These are phyloP conservation scores for Botrytis tulipae DNA, from an alignment of 2,329 filamentous ascomycete genomes.

Conservation along the genomic window DNA sequence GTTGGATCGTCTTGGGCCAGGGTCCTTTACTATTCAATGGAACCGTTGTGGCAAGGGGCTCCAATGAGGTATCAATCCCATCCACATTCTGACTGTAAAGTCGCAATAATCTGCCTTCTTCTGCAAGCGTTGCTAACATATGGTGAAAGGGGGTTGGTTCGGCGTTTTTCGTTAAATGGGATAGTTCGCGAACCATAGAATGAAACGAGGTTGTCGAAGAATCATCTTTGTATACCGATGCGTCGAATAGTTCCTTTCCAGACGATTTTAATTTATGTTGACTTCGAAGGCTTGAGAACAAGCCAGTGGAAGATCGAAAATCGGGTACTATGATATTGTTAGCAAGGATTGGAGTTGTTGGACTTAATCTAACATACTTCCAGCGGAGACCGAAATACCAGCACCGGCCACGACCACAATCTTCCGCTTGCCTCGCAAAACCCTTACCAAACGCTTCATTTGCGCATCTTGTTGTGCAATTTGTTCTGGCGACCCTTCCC, in stretches of 20 bases:
- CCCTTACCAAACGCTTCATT: slow-evolving; percentile 69
- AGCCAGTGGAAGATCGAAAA: slow-evolving; percentile 85
- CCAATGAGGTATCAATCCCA: slow-evolving; percentile 82
- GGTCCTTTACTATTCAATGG: slow-evolving; percentile 81
- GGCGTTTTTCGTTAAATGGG: slow-evolving; percentile 72
- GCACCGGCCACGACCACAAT: slow-evolving; percentile 96
- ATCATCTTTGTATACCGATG: slow-evolving; percentile 93
- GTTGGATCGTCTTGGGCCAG: slow-evolving; percentile 90
- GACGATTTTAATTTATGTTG: slow-evolving; percentile 91
- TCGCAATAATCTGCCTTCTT: slow-evolving; percentile 81
- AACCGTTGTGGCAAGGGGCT: slow-evolving; percentile 75
- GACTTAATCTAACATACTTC: slow-evolving; percentile 59
- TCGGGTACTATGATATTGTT: slow-evolving; percentile 67
- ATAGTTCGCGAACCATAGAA: slow-evolving; percentile 89
- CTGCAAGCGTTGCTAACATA: slow-evolving; percentile 82
- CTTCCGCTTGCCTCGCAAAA: slow-evolving; percentile 85
- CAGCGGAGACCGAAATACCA: slow-evolving; percentile 94
- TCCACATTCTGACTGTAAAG: slow-evolving; percentile 98
- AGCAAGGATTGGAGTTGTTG: slow-evolving; percentile 22
- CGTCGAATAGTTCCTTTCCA: slow-evolving; percentile 94
- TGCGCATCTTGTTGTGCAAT: slow-evolving; percentile 56
- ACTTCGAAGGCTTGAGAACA: slow-evolving; percentile 81
- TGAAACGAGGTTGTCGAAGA: slow-evolving; percentile 88
- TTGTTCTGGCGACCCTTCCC: slow-evolving; percentile 46
- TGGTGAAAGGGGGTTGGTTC: slow-evolving; percentile 89